Evolutionary conservation across 208 protist species (phyloP), one percentile per base, ranked within the genome.

Genomic region (Trypanosoma caninum): DNA sequence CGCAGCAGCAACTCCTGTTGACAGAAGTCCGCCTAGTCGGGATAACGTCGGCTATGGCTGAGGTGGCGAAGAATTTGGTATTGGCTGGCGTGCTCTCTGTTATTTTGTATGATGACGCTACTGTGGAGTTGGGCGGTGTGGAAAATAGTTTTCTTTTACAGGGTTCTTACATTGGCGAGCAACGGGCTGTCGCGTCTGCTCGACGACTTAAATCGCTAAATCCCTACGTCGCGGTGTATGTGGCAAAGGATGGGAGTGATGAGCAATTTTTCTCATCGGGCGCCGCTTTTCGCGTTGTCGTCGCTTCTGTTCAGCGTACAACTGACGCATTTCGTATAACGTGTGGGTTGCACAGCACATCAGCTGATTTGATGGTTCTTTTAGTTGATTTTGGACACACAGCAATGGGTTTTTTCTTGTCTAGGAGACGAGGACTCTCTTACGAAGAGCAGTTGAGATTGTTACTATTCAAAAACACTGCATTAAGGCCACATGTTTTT

Each of bases 51-150:
- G 76, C 83, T 8, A 55, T 57, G 10, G 74, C 75, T 14, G 94
- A 98, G 69, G 74, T 91, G 31, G 69, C 71, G 7, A 98, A 98
- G 67, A 98, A 96, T 59, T 72, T 97, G 31, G 84, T 89, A 1
- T 73, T 98, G n/a, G 87, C 91, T 7, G 94, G 94, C 2, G 81
- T 98, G 8, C 50, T 63, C n/a, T 64, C 63, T 0, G 66, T 96
- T 2, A 38, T 48, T 16, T 59, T 95, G 38, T n/a, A 54, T 9
- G 83, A 90, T 70, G 56, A 45, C 7, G 44, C 54, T 7, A 45
- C 33, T 11, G 48, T 86, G 13, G 63, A 56, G 0, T 58, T 23
- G 11, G 38, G 0, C 0, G 87, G 89, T 27, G 18, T 54, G 3
- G 20, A 35, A 16, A 75, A 58, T 42, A 91, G 78, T 66, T 88